Percentiles rank a stretch among this genome's conserved stretches.
Evolutionary conservation across 306 rosid genomes (phyloP).

Genomic region (Purshia tridentata): DNA sequence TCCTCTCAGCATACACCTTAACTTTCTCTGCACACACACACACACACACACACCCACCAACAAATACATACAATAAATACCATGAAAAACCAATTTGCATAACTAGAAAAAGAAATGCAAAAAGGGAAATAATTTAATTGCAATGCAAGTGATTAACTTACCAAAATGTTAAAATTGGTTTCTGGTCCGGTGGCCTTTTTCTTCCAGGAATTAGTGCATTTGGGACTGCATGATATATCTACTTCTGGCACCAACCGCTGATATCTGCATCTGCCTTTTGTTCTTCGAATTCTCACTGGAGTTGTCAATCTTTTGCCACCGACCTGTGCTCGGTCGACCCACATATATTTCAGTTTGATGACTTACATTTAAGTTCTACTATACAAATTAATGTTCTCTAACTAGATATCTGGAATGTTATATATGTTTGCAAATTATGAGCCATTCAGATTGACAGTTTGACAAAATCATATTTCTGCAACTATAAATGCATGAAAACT

Average conservation of each 20-base stretch:
- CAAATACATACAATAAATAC: not conserved
- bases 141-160: constrained; percentile 11
- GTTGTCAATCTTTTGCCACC: not conserved
- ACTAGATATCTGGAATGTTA: not conserved
- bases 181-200: constrained; percentile 25
- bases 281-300: constrained; percentile 17
- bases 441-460: no score
- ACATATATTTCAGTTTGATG: not conserved
- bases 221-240: constrained; percentile 25
- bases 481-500: not conserved
- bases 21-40: constrained; percentile 30
- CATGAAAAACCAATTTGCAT: not conserved
- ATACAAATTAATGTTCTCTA: not conserved
- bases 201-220: constrained; percentile 14
- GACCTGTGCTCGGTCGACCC: not conserved
- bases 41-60: not conserved
- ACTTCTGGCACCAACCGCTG: constrained; percentile 33
- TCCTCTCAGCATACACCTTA: constrained; percentile 35
- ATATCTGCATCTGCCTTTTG: constrained; percentile 17
- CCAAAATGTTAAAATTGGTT: constrained; percentile 17
- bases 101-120: not conserved
- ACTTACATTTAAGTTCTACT: no score
- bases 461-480: no score
- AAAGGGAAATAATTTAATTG: not conserved
- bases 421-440: not conserved